These are phyloP conservation scores for Penicillium sp. DNA, from an alignment of 2,329 filamentous ascomycete species.

Conservation along the genomic window DNA sequence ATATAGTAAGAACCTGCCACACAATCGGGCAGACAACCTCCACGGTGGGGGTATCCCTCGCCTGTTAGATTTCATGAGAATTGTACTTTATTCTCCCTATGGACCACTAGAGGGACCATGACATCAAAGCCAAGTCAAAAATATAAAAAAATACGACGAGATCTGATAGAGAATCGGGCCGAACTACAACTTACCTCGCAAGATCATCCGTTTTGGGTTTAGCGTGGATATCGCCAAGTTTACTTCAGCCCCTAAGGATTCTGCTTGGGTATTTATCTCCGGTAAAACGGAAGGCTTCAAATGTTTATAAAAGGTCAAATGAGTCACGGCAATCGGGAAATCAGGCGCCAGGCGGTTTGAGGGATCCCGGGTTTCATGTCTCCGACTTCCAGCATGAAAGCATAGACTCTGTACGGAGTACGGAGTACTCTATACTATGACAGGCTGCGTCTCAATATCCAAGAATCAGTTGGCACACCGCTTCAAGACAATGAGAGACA, in stretches of 20 bases:
- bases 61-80: not conserved
- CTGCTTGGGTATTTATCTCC: not conserved
- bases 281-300: not conserved
- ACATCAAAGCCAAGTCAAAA: conserved; percentile 11
- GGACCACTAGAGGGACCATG: conserved; percentile 1
- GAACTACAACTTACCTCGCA: conserved; percentile 24
- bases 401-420: not conserved
- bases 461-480: not conserved
- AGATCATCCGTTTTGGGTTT: conserved; percentile 29
- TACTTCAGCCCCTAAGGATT: not conserved
- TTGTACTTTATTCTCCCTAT: not conserved
- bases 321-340: not conserved
- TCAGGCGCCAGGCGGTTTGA: not conserved
- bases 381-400: not conserved
- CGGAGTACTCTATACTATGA: not conserved
- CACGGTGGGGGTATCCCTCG: not conserved
- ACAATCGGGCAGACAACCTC: not conserved
- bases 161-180: conserved; percentile 19
- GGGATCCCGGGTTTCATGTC: not conserved
- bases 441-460: not conserved
- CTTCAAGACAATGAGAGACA: not conserved
- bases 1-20: not conserved
- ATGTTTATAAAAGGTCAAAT: not conserved
- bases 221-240: conserved; percentile 15
- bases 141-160: not conserved